These are phyloP conservation scores for Alternaria dauci DNA, from an alignment of 2,329 filamentous ascomycete species.

Conservation along the genomic window DNA sequence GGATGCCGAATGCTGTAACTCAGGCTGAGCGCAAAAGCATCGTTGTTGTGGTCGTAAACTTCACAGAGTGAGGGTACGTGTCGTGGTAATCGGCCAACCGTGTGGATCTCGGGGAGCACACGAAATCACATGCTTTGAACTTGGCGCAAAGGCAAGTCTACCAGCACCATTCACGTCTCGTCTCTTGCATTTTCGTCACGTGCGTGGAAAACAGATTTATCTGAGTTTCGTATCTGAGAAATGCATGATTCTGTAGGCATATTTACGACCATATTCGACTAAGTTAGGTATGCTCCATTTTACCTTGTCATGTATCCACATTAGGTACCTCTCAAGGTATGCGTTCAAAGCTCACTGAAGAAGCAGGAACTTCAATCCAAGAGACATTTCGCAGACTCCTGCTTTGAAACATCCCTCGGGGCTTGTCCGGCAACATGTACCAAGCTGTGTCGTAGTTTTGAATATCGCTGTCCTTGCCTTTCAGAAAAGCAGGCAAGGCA, in stretches of 20 bases:
- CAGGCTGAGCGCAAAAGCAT: background rate
- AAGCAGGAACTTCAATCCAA: background rate
- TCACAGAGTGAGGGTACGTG: conserved; percentile 11
- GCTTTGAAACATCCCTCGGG: background rate
- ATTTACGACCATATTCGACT: background rate
- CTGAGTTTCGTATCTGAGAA: background rate
- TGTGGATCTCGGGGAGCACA: conserved; percentile 7
- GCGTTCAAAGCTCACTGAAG: background rate
- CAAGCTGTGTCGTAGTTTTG: no score
- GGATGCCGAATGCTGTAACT: background rate
- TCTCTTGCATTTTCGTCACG: background rate
- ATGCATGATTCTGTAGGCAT: background rate
- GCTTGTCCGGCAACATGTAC: no score
- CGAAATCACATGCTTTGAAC: conserved; percentile 7
- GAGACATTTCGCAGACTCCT: background rate
- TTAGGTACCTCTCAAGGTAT: background rate
- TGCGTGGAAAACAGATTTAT: background rate
- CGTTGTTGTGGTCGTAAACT: background rate
- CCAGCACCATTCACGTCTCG: background rate
- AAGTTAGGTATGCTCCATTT: background rate
- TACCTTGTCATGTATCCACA: background rate
- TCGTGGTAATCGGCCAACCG: conserved; percentile 13
- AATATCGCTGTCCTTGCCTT: no score
- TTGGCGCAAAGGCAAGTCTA: background rate
- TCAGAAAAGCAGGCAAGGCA: no score